Evolutionary conservation across 495 filamentous ascomycete genomes (phyloP), one percentile per base, ranked within the genome.

Genomic region (Glutinoglossum americanum): DNA sequence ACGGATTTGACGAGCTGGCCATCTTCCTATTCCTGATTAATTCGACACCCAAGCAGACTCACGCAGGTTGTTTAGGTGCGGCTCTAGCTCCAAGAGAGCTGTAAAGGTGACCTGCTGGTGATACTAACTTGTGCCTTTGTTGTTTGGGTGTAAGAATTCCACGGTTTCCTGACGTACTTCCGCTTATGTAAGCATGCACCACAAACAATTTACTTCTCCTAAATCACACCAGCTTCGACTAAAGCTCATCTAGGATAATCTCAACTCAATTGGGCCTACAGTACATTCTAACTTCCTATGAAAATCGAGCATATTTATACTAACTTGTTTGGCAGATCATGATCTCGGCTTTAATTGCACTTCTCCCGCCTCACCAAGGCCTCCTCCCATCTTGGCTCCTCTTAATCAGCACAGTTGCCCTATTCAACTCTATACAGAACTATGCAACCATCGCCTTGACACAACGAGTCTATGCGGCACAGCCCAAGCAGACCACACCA

Each of bases 391-490:
- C 79, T 65, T 85, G 80, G 80, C 78, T 85, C 6, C 67, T 82
- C 47, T 68, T 85, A 54, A 74, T 90, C 62, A 85, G 85, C 51
- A 64, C 85, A 48, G 73, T 90, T 53, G 83, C 90, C 58, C 70
- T 87, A 54, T 80, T 75, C 63, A 97, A 97, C 74, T 80, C 77
- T 25, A 61, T 89, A 62, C 89, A 95, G 71, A 77, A 84, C 66
- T 92, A 89, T 72, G 55, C 67, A 21, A 90, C 87, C 3, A 69
- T 84, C 9, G 68, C 75, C 64, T 87, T 83, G 69, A 87, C 87
- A 10, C 75, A 76, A 1, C 80, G 84, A 63, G 77, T 96, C 63
- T 97, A 95, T 68, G 70, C 76, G 32, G 70, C 75, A 27, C 37
- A 56, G 25, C 59, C 57, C 11, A 60, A 61, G 9, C 67, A 79